Evolutionary conservation across 208 protist species (phyloP).

Genomic region (Leishmania braziliensis): DNA sequence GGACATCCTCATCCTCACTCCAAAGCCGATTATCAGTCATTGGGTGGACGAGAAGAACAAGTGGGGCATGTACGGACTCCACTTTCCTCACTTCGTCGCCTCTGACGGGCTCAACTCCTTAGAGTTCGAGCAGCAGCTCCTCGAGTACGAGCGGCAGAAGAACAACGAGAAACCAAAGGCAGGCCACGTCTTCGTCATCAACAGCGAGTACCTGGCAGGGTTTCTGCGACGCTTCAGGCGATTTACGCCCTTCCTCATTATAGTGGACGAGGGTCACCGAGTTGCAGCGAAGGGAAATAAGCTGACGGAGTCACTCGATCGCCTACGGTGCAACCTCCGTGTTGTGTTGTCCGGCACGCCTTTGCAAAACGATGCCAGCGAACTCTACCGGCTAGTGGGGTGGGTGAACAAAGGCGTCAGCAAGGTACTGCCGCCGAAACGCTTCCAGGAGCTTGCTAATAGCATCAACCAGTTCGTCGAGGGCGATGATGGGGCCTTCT

Average conservation of each 20-base stretch:
- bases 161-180: slow-evolving; percentile 19
- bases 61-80: slow-evolving; percentile 71
- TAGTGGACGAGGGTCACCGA: slow-evolving; percentile 88
- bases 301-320: slow-evolving; percentile 57
- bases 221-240: slow-evolving; percentile 50
- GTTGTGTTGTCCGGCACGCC: slow-evolving; percentile 91
- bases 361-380: slow-evolving; percentile 84
- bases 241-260: slow-evolving; percentile 75
- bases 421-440: slow-evolving; percentile 49
- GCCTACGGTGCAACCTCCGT: slow-evolving; percentile 51
- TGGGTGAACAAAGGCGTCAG: slow-evolving; percentile 69
- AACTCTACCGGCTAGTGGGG: slow-evolving; percentile 84
- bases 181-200: slow-evolving; percentile 80
- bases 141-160: slow-evolving; percentile 59
- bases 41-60: slow-evolving; percentile 77
- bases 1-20: slow-evolving; percentile 82
- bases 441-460: slow-evolving; percentile 58
- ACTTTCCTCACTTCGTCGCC: slow-evolving; percentile 65
- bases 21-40: slow-evolving; percentile 81
- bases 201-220: slow-evolving; percentile 62
- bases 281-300: slow-evolving; percentile 71
- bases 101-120: slow-evolving; percentile 43
- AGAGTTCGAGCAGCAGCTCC: slow-evolving; percentile 50
- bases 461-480: slow-evolving; percentile 77
- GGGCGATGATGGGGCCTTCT: slow-evolving; percentile 62